Evolutionary conservation across 768 basidiomycete species (phyloP).

Genomic region (Obba rivulosa): DNA sequence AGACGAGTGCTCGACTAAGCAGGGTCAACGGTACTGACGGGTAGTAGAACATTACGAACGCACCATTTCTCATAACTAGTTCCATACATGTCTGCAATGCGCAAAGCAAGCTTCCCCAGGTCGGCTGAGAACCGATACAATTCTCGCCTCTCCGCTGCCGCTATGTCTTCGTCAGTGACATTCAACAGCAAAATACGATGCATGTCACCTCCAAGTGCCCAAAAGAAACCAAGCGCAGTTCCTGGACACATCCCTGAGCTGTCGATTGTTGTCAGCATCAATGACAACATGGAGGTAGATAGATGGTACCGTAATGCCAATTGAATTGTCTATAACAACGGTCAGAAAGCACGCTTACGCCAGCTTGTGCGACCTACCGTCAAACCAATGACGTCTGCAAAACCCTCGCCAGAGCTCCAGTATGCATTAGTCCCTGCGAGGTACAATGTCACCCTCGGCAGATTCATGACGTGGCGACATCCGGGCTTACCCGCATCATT

Average conservation of each 20-base stretch:
- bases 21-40: constrained; percentile 4
- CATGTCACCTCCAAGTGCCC: constrained; percentile 53
- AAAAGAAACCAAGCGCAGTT: constrained; percentile 68
- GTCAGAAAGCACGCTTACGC: constrained; percentile 1
- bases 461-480: background rate
- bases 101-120: constrained; percentile 59
- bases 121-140: constrained; percentile 65
- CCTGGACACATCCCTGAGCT: constrained; percentile 68
- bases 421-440: constrained; percentile 59
- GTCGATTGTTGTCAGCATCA: background rate
- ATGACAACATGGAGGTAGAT: too few relatives aligned
- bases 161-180: constrained; percentile 2
- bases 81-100: constrained; percentile 62
- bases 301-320: constrained; percentile 49
- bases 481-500: constrained; percentile 56
- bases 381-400: constrained; percentile 59
- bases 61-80: constrained; percentile 66
- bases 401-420: constrained; percentile 55
- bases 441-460: constrained; percentile 5
- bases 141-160: constrained; percentile 56
- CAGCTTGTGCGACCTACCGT: constrained; percentile 55
- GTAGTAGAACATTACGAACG: constrained; percentile 5
- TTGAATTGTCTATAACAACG: constrained; percentile 48
- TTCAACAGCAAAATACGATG: background rate
- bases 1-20: constrained; percentile 51